Base-by-base conservation (phyloP, 2,329 filamentous ascomycete species). In the Penicillium sp. region DNA sequence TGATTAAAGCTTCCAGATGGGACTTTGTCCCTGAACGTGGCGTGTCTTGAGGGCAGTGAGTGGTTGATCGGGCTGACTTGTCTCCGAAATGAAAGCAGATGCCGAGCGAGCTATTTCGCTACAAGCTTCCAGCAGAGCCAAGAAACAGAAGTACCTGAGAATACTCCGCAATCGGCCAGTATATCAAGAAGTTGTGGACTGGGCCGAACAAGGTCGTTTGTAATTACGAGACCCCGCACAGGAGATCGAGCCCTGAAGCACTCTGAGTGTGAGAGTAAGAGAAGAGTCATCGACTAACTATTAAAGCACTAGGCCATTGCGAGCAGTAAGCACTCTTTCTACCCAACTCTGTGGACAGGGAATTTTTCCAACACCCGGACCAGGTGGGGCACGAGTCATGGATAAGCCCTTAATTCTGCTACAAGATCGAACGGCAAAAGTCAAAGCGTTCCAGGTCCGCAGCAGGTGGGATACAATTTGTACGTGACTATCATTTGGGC, bases 381-480 rank as follows among this genome's bases (percentile, higher is more conserved):
- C 33, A 59, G 52, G 63, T 69, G 65, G 65, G 63, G 63, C 61
- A 14, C n/a, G 22, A 46, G 45, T 25, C 28, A 53, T 46, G 55
- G 52, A 58, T 57, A 59, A 55, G 62, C 38, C 38, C 52, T 61
- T 52, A 30, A 14, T 54, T 57, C 35, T 52, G 51, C 25, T 42
- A 40, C 48, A 26, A 45, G 35, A 22, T 37, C 35, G 13, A 37
- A 37, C 11, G 35, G 13, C 43, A 38, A 60, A 49, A 38, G 59
- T 43, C 43, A 54, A 57, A 49, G 38, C 35, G 42, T 37, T 40
- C 37, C 37, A 19, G 51, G 33, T 25, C 52, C 22, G 25, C 52
- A 30, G 37, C 38, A 54, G n/a, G 38, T 8, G 43, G 37, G 38
- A 38, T 7, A 22, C 51, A n/a, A 53, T 40, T 38, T 25, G 51